A percentile compares a stretch with the other conserved stretches of the same genome.
Conservation (phyloP, 306 rosid species). For the Vigna radiata region DNA sequence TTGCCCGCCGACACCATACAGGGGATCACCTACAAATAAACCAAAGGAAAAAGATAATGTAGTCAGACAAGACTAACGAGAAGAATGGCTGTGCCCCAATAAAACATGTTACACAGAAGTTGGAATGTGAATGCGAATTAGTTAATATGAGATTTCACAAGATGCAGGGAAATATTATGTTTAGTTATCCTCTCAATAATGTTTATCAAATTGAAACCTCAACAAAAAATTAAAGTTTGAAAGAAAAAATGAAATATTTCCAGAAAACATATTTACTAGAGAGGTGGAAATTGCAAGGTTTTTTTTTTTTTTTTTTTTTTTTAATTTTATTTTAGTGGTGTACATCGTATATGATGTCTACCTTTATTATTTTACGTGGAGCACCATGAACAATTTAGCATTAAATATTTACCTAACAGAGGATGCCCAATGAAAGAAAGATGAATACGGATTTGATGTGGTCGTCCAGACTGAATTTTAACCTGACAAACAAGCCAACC, state of each 20-base stretch:
- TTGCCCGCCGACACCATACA: constrained; percentile 78
- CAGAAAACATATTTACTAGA: not conserved
- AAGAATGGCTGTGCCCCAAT: not conserved
- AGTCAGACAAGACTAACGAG: constrained; percentile 15
- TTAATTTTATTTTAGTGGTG: not conserved
- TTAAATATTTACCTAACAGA: constrained; percentile 65
- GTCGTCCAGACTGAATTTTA: constrained; percentile 89
- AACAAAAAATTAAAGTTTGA: too few relatives aligned
- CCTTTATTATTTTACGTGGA: constrained; percentile 23
- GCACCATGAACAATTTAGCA: constrained; percentile 11
- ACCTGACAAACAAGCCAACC: constrained; percentile 65
- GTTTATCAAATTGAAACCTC: too few relatives aligned
- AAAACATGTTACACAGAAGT: constrained; percentile 1
- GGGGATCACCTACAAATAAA: constrained; percentile 82
- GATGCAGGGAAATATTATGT: not conserved
- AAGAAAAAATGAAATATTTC: not conserved
- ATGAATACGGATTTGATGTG: constrained; percentile 97
- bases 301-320: too few relatives aligned
- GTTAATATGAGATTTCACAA: not conserved
- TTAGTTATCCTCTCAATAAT: not conserved
- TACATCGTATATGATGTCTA: not conserved
- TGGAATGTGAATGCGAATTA: not conserved
- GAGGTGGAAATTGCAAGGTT: not conserved
- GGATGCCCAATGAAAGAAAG: constrained; percentile 94
- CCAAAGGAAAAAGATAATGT: not conserved